Conservation (phyloP, 305 asterid genomes). For the Fraxinus greggii region DNA sequence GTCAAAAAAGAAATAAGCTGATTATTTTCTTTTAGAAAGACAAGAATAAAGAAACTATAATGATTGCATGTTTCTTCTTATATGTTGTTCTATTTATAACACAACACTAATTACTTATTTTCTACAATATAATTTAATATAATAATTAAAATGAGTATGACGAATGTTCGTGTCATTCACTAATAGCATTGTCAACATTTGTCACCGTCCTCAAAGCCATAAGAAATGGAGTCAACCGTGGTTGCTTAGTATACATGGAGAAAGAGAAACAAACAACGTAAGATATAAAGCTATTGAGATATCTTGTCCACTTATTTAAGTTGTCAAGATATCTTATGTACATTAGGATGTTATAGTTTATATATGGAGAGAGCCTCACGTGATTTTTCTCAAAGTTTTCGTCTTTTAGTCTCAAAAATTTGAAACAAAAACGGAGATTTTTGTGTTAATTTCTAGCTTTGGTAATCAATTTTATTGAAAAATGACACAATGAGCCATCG, state of each 20-base stretch:
- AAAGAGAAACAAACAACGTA: background rate
- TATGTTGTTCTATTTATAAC: too few relatives aligned
- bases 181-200: background rate
- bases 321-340: background rate
- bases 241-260: background rate
- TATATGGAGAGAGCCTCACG: background rate
- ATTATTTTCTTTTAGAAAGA: too few relatives aligned
- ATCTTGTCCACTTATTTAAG: background rate
- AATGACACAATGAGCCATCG: background rate
- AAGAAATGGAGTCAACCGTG: background rate
- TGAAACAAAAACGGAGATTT: background rate
- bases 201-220: background rate
- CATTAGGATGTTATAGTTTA: background rate
- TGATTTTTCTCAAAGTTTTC: background rate
- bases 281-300: background rate
- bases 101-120: too few relatives aligned
- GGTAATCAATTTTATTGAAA: background rate
- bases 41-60: too few relatives aligned
- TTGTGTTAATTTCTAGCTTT: background rate
- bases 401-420: background rate
- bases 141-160: background rate
- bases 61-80: background rate
- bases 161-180: background rate
- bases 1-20: too few relatives aligned
- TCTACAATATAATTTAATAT: too few relatives aligned